Percentiles rank a stretch among this genome's conserved stretches.
Evolutionary conservation across 2,329 filamentous ascomycete genomes (phyloP).

Genomic region (Escovopsis sp.): DNA sequence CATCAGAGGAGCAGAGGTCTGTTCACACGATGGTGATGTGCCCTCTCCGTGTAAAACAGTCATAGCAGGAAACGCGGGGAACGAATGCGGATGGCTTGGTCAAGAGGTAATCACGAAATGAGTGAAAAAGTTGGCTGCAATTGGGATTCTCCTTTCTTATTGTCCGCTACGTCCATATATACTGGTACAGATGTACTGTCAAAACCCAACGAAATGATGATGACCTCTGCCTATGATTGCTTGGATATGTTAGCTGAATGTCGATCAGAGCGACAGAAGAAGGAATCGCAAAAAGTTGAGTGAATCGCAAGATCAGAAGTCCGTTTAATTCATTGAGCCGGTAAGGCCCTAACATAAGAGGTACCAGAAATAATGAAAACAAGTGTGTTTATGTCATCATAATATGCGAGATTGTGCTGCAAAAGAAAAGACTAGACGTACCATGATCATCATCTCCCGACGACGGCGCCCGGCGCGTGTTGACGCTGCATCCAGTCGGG

Average conservation of each 20-base stretch:
- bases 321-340: conserved; percentile 65
- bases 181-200: not conserved
- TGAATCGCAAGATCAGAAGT: conserved; percentile 54
- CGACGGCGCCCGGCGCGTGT: not conserved
- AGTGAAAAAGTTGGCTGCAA: not conserved
- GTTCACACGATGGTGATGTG: conserved; percentile 2
- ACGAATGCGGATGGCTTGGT: not conserved
- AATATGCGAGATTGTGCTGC: conserved; percentile 10
- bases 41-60: conserved; percentile 8
- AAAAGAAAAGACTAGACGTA: conserved; percentile 17
- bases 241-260: conserved; percentile 2
- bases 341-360: conserved; percentile 77
- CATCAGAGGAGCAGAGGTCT: not conserved
- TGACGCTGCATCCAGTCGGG: not conserved
- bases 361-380: conserved; percentile 70
- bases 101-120: not conserved
- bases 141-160: conserved; percentile 4
- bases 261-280: not conserved
- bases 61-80: conserved; percentile 1
- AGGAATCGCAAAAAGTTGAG: not conserved
- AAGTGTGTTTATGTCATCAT: conserved; percentile 60
- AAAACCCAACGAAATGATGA: not conserved
- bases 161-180: conserved; percentile 4
- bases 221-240: not conserved
- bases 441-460: conserved; percentile 7